Evolutionary conservation across 2,329 filamentous ascomycete species (phyloP).

Genomic region (Aspergillus texensis): DNA sequence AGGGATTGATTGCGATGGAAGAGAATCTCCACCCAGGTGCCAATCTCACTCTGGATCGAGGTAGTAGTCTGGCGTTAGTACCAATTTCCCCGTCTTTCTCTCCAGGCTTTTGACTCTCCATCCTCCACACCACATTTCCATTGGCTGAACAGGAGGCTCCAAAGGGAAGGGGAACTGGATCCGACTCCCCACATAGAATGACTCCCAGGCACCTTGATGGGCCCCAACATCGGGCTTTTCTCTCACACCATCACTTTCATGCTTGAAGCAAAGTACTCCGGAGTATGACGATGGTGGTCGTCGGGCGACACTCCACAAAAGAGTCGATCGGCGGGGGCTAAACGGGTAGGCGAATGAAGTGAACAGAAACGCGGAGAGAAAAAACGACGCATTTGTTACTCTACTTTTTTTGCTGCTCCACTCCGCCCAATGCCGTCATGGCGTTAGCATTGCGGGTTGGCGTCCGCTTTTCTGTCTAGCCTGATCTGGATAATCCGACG

Average conservation of each 20-base stretch:
- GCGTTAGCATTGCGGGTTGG: background rate
- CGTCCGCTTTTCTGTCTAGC: constrained; percentile 12
- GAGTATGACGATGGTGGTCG: constrained; percentile 11
- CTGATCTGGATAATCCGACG: constrained; percentile 24
- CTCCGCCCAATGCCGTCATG: constrained; percentile 18
- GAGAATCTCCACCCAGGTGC: constrained; percentile 14
- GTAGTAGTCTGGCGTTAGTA: background rate
- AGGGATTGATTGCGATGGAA: background rate
- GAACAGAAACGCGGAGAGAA: background rate
- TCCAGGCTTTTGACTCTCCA: background rate
- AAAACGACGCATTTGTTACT: constrained; percentile 3
- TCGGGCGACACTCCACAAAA: background rate
- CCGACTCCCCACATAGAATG: constrained; percentile 7
- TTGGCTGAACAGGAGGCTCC: constrained; percentile 4
- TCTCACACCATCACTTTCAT: constrained; percentile 2
- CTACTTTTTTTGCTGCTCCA: constrained; percentile 1
- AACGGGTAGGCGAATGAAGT: constrained; percentile 3
- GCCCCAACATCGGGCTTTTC: background rate
- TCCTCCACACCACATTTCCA: background rate
- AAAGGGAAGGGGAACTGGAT: background rate
- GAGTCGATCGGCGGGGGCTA: constrained; percentile 10
- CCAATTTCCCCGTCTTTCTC: constrained; percentile 11
- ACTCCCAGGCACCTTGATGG: constrained; percentile 6
- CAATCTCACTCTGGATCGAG: constrained; percentile 22
- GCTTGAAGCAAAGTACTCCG: background rate